These are phyloP conservation scores for Nepenthes alata DNA, from an alignment of 179 eudicot species.

Conservation along the genomic window DNA sequence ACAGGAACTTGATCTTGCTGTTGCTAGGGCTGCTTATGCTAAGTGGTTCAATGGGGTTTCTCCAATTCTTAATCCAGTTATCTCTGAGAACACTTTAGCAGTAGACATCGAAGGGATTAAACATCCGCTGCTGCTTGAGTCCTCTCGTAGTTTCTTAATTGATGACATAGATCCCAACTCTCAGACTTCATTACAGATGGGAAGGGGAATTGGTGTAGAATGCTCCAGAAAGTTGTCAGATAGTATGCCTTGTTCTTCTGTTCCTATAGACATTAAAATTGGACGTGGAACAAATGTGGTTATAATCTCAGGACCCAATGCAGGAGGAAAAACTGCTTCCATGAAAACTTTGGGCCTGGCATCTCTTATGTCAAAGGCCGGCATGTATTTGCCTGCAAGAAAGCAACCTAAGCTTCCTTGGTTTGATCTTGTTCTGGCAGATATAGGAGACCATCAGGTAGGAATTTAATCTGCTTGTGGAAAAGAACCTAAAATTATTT, in stretches of 20 bases:
- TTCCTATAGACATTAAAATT: conserved; percentile 74
- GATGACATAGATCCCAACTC: conserved; percentile 15
- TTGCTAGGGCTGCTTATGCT: conserved; percentile 89
- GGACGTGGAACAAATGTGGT: conserved; percentile 52
- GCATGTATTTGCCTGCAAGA: conserved; percentile 76
- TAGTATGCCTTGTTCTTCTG: conserved; percentile 35
- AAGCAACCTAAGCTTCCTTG: conserved; percentile 64
- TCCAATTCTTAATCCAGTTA: conserved; percentile 36
- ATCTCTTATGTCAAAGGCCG: conserved; percentile 90
- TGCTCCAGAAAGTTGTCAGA: conserved; percentile 12
- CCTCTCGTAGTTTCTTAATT: conserved; percentile 28
- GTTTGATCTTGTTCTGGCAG: conserved; percentile 92
- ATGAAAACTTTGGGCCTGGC: conserved; percentile 89
- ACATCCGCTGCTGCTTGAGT: conserved; percentile 76
- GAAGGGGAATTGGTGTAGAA: conserved; percentile 18
- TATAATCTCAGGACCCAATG: conserved; percentile 93
- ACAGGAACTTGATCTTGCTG: conserved; percentile 72
- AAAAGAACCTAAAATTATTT: conserved; percentile 3
- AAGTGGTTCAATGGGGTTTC: conserved; percentile 63
- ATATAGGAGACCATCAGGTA: conserved; percentile 98
- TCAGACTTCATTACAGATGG: conserved; percentile 13
- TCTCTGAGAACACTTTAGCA: conserved; percentile 20
- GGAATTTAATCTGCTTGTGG: conserved; percentile 1
- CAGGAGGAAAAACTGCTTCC: conserved; percentile 98
- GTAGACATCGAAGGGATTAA: conserved; percentile 58